Evolutionary conservation across 805 yeast species (phyloP), one percentile per base, ranked within the genome.

Genomic region (Yamadazyma akitaensis): DNA sequence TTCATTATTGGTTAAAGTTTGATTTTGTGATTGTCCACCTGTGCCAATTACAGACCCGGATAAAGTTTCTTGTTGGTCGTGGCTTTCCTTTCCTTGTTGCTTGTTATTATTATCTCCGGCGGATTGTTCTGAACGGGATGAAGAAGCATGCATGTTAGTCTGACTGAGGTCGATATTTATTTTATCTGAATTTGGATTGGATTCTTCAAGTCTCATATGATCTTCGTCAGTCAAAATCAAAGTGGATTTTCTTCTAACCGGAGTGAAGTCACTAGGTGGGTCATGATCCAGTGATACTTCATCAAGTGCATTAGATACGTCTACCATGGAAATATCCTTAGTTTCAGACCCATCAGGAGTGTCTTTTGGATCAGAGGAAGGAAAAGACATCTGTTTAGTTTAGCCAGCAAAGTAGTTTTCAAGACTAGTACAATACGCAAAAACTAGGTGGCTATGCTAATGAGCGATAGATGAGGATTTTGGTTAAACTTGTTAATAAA

Each of bases 221-320:
- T 80, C 84, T 51, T 85, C 92, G 49, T 84, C 90, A 0, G 84
- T 80, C 35, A 88, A 74, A 13, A 87, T 80, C 44, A 87, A 56
- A 0, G 94, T 85, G 2, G 91, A 83, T 62, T 83, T 84, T 52
- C 89, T 73, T 55, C 88, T 73, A 8, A 50, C 48, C 1, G 76
- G 76, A 14, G 36, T 30, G 35, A 37, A 34, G 9, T 36, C 42
- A n/a, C 39, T 42, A 14, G 38, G 13, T 13, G 43, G 43, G 3
- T 44, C 44, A 2, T 25, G 35, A 19, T 18, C 46, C 41, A 42
- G 41, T 37, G 46, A 24, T 1, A 38, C 44, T 36, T 50, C 56
- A 25, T 38, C 41, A 26, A 53, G 55, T 17, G 68, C 72, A 44
- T 61, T 60, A 34, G 73, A 67, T 5, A 70, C 74, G 48, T 71